These are phyloP conservation scores for Amphichorda felina DNA, from an alignment of 2,329 filamentous ascomycete species.

Conservation along the genomic window DNA sequence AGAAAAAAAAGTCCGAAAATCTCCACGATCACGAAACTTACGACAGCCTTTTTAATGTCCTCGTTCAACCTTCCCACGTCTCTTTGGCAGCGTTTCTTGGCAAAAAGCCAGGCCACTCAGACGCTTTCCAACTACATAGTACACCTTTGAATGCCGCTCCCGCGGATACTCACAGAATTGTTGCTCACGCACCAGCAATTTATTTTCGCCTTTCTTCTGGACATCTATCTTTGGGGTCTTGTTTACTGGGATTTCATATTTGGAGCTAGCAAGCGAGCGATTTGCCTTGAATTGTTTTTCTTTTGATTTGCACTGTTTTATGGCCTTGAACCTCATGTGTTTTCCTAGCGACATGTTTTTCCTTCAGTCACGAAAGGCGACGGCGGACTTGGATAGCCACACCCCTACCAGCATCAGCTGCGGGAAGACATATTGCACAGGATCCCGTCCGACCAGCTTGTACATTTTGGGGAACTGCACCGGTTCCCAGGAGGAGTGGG, in stretches of 20 bases:
- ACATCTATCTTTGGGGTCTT: constrained; percentile 16
- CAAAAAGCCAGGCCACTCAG: background rate
- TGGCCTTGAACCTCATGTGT: constrained; percentile 14
- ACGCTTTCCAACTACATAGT: background rate
- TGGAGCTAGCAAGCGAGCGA: constrained; percentile 23
- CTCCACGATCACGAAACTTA: constrained; percentile 21
- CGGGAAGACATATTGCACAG: constrained; percentile 1
- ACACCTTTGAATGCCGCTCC: constrained; percentile 14
- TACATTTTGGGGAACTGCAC: background rate
- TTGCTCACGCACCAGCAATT: constrained; percentile 36
- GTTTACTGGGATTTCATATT: constrained; percentile 15
- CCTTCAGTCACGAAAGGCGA: background rate
- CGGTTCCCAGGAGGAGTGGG: background rate
- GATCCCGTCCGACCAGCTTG: constrained; percentile 3
- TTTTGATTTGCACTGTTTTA: background rate
- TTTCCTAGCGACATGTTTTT: constrained; percentile 5
- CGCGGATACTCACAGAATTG: constrained; percentile 24
- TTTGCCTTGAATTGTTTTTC: constrained; percentile 10
- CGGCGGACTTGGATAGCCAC: background rate
- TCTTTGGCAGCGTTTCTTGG: background rate
- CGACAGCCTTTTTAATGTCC: constrained; percentile 1
- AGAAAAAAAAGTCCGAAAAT: constrained; percentile 17
- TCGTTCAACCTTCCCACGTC: background rate
- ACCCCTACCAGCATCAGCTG: background rate
- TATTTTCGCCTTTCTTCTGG: constrained; percentile 18